Evolutionary conservation across 306 rosid species (phyloP).

Genomic region (Pyrus bretschneideri): DNA sequence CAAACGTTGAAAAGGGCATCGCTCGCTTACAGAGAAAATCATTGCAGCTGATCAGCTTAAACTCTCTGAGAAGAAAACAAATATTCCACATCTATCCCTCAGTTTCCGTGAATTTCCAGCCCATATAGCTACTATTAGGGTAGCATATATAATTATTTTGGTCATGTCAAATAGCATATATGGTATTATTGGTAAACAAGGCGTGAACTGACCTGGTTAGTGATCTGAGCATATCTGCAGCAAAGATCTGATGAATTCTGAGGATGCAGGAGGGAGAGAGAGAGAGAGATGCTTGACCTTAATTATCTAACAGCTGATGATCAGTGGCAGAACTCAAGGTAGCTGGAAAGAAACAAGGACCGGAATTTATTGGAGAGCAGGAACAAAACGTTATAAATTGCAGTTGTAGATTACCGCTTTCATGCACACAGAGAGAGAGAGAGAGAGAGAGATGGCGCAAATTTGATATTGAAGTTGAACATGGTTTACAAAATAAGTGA

Average conservation of each 20-base stretch:
- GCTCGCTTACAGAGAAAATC: slow-evolving; percentile 24
- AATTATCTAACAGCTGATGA: too few species aligned
- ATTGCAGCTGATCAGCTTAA: slow-evolving; percentile 27
- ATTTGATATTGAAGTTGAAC: background rate
- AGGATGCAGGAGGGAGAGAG: background rate
- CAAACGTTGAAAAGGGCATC: slow-evolving; percentile 36
- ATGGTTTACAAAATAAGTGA: background rate
- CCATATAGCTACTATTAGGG: background rate
- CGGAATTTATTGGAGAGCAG: slow-evolving; percentile 13
- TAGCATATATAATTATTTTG: background rate
- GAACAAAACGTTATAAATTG: slow-evolving; percentile 4
- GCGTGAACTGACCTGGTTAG: slow-evolving; percentile 40
- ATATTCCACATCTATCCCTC: background rate
- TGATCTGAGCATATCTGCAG: slow-evolving; percentile 42
- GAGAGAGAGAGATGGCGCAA: background rate
- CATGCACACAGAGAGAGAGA: slow-evolving; percentile 28
- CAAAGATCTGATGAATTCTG: slow-evolving; percentile 15
- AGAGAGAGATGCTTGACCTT: background rate
- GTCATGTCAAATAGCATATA: background rate
- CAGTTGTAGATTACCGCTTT: slow-evolving; percentile 24
- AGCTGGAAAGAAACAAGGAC: background rate
- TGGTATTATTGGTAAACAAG: background rate
- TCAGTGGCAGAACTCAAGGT: background rate
- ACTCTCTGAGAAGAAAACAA: slow-evolving; percentile 9
- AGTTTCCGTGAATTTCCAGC: background rate